phyloP scores from a whole-genome alignment of 2,329 filamentous ascomycete genomes.

The Calonectria naviculata region DNA sequence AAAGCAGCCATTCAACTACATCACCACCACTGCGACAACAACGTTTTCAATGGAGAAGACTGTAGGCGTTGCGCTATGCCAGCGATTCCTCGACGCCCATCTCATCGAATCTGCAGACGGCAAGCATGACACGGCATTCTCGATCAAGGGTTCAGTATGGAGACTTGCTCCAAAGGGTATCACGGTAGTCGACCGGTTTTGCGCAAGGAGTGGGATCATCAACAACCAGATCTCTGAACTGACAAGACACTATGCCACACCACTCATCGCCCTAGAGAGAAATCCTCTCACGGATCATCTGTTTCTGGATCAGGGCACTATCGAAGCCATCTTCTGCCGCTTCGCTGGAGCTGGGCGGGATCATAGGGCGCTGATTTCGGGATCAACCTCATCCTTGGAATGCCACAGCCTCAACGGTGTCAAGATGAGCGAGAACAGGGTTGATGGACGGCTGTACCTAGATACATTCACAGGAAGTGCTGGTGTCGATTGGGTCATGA shows the following conservation, averaged over 20 bases:
- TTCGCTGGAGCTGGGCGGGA: conserved; percentile 82
- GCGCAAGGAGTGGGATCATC: conserved; percentile 92
- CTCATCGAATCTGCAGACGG: conserved; percentile 95
- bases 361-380: conserved; percentile 65
- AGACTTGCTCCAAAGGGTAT: conserved; percentile 97
- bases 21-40: conserved; percentile 96
- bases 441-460: conserved; percentile 78
- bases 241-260: conserved; percentile 81
- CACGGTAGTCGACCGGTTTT: conserved; percentile 89
- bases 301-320: conserved; percentile 85
- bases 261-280: conserved; percentile 89
- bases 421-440: conserved; percentile 87
- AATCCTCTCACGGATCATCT: conserved; percentile 87
- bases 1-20: conserved; percentile 94
- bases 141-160: conserved; percentile 88
- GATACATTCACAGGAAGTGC: conserved; percentile 80
- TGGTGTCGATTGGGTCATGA: conserved; percentile 93
- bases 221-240: conserved; percentile 90
- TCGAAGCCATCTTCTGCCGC: conserved; percentile 93
- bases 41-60: conserved; percentile 99
- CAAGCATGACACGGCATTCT: conserved; percentile 81
- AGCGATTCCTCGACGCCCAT: conserved; percentile 91
- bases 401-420: conserved; percentile 53
- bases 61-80: conserved; percentile 95
- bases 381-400: conserved; percentile 56